Base-by-base conservation (phyloP, 768 basidiomycete genomes). In the Tricholoma saponaceum region DNA sequence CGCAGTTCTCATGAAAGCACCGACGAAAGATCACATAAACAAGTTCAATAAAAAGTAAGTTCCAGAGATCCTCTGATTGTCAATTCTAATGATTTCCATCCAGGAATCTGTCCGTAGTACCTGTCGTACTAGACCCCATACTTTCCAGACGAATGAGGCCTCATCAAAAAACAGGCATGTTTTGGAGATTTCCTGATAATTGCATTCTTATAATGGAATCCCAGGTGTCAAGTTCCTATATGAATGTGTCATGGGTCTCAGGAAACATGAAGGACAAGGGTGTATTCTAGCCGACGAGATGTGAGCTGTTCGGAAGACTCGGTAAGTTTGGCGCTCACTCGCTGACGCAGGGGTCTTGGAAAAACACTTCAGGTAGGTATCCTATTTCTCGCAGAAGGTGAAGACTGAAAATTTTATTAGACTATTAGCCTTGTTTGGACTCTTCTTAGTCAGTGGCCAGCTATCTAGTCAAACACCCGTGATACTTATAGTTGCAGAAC, bases 241-340 rank as follows among this genome's bases (percentile, higher is more conserved):
- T 66, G 92, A 95, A 66, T 92, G 89, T 65, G 90, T 95, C 16
- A 98, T 98, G 94, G 95, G 95, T 9, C 75, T 97, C 66, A 81
- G 91, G 54, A 90, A 86, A 69, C 91, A 93, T 60, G 93, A 95
- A 70, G 90, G 93, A 1, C 85, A 91, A 67, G 96, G 96, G 1
- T 95, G 93, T 64, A 97, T 99, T 62, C 81, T 99, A 32, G 97
- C 96, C 1, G 97, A 99, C 71, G 97, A 98, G 66, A 96, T 97
- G 94, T 92, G 60, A 32, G 57, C 58, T 39, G 26, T 41, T 32
- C 8, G 22, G 8, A 32, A 71, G 54, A 50, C 55, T 6, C 47
- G n/a, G 16, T 50, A 32, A 25, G 53, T 30, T 39, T 43, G 14
- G 22, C 54, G 26, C 57, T 68, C 18, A 64, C 50, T 46, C 58